Conservation (phyloP, 225 moss, liverwort and hornwort species). For the Ulota crispa region DNA sequence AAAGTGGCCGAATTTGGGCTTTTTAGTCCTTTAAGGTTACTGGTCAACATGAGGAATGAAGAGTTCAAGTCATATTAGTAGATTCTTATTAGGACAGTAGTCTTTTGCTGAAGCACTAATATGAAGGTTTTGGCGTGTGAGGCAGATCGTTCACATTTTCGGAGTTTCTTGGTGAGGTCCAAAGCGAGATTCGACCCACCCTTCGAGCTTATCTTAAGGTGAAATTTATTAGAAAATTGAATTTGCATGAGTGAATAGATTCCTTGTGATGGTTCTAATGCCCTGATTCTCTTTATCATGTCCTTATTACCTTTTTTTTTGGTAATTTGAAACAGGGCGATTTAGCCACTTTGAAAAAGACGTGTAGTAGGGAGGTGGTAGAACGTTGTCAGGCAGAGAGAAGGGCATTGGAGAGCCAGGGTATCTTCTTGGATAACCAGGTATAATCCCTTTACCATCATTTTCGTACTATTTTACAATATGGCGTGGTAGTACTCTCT, state of each 20-base stretch:
- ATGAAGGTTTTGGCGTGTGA: conserved; percentile 25
- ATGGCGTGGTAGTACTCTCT: conserved; percentile 1
- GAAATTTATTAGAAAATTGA: background rate
- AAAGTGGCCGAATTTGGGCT: background rate
- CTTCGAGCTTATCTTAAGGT: conserved; percentile 97
- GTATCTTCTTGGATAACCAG: conserved; percentile 94
- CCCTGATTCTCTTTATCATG: background rate
- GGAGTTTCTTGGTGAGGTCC: conserved; percentile 83
- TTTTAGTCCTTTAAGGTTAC: background rate
- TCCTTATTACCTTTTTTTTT: background rate
- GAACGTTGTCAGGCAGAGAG: conserved; percentile 95
- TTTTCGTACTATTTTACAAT: background rate
- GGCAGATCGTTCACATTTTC: conserved; percentile 80
- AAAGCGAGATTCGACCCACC: conserved; percentile 83
- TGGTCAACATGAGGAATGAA: background rate
- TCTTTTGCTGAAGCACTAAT: conserved; percentile 20
- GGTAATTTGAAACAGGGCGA: conserved; percentile 70
- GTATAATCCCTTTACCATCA: conserved; percentile 35
- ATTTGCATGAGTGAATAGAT: background rate
- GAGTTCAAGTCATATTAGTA: background rate
- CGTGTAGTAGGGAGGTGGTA: conserved; percentile 88
- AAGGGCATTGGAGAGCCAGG: conserved; percentile 87
- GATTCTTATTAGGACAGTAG: background rate
- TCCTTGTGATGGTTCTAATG: background rate
- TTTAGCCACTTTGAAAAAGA: conserved; percentile 67